Evolutionary conservation across 306 rosid species (phyloP).

Genomic region (Vigna unguiculata): DNA sequence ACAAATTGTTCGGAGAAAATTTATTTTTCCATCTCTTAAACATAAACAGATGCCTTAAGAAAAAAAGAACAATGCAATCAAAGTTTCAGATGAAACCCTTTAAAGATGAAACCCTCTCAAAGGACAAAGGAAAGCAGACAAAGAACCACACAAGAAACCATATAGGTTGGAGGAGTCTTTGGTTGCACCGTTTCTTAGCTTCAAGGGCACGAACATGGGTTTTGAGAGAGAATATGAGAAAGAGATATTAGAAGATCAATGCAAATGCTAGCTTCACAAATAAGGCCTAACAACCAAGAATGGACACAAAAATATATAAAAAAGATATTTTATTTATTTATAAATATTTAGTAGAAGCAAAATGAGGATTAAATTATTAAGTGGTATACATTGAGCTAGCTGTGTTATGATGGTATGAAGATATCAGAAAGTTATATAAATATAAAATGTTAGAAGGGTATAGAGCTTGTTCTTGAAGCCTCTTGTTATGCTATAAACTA

Average conservation of each 20-base stretch:
- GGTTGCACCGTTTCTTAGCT: slow-evolving; percentile 68
- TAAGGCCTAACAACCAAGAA: slow-evolving; percentile 65
- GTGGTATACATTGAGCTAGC: slow-evolving; percentile 32
- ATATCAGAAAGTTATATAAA: slow-evolving; percentile 16
- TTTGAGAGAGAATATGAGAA: slow-evolving; percentile 52
- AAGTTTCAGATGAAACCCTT: slow-evolving; percentile 53
- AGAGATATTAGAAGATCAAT: slow-evolving; percentile 58
- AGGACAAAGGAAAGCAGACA: slow-evolving; percentile 58
- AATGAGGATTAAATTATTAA: not conserved
- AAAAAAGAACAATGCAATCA: slow-evolving; percentile 56
- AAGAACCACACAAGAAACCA: slow-evolving; percentile 46
- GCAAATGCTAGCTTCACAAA: slow-evolving; percentile 56
- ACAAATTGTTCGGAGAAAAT: slow-evolving; percentile 23
- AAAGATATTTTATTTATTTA: not conserved
- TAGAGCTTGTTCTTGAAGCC: slow-evolving; percentile 9
- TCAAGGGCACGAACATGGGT: slow-evolving; percentile 90
- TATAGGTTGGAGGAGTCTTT: slow-evolving; percentile 46
- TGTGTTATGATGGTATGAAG: slow-evolving; percentile 32
- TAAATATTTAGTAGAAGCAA: slow-evolving; percentile 29
- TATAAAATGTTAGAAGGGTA: not conserved
- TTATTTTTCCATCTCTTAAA: slow-evolving; percentile 35
- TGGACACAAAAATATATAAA: slow-evolving; percentile 93
- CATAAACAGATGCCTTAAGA: slow-evolving; percentile 30
- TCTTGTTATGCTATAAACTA: slow-evolving; percentile 21
- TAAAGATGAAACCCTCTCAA: slow-evolving; percentile 36